Percentiles rank a stretch among this genome's conserved stretches.
Conservation (phyloP, 441 rosid species). For the Melastoma candidum region DNA sequence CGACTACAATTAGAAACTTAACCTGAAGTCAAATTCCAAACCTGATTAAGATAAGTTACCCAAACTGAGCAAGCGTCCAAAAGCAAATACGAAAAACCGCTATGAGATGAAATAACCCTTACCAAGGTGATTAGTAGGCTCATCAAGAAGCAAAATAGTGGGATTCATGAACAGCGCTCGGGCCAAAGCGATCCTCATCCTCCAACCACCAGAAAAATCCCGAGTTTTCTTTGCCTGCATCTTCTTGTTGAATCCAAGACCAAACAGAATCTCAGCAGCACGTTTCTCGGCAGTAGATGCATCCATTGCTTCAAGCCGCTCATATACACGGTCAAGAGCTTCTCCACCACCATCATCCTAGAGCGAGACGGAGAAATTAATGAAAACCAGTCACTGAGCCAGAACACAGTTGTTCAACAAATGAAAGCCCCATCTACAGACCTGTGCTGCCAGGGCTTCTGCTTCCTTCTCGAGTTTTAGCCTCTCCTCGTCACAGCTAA, state of each 20-base stretch:
- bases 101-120: slow-evolving; percentile 45
- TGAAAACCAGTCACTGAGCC: too few relatives aligned
- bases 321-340: slow-evolving; percentile 7
- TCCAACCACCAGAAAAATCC: too few relatives aligned
- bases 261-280: slow-evolving; percentile 88
- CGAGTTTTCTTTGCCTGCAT: too few relatives aligned
- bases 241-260: slow-evolving; percentile 80
- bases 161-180: too few relatives aligned
- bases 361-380: neutral
- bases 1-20: too few relatives aligned
- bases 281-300: slow-evolving; percentile 94
- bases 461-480: slow-evolving; percentile 28
- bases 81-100: too few relatives aligned
- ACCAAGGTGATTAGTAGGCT: slow-evolving; percentile 39
- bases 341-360: slow-evolving; percentile 98
- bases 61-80: too few relatives aligned
- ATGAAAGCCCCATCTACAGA: slow-evolving; percentile 8
- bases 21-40: too few relatives aligned
- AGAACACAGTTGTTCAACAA: too few relatives aligned
- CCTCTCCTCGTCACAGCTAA: slow-evolving; percentile 89
- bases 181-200: too few relatives aligned
- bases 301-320: slow-evolving; percentile 21
- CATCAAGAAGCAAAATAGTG: too few relatives aligned
- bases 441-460: slow-evolving; percentile 59
- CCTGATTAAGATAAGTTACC: too few relatives aligned